Evolutionary conservation across 1,284 basidiomycete genomes (phyloP), one percentile per base, ranked within the genome.

Genomic region (Microbotryomycetes sp.): DNA sequence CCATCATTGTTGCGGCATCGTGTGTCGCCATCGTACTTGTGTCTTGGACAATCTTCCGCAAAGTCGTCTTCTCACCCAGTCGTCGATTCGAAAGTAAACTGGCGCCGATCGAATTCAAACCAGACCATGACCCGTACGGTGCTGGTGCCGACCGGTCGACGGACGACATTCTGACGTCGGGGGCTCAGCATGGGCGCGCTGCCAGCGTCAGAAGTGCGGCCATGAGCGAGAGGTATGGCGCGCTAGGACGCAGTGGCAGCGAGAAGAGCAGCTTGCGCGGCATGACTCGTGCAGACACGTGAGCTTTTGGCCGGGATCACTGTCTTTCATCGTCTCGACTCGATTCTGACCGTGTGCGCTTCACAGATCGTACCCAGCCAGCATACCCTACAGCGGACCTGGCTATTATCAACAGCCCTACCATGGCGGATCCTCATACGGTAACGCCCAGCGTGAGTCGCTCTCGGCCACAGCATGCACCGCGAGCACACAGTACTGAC

Each of bases 31-130:
- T 58, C 6, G 51, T 63, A 30, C 62, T 55, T 25, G 65, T 63
- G 19, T 58, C 67, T 30, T 70, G 69, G 69, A 69, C 67, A 25
- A 55, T 59, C 52, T 48, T 68, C 32, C 63, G 66, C 49, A 67
- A 69, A 54, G 64, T 62, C 32, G 58, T 57, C 31, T 63, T 70
- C 65, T 60, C 58, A 30, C 65, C 69, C 22, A 65, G 63, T 22
- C 58, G 60, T 28, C 50, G 56, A 26, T 70, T 70, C 59, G 65
- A 70, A 19, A 54, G 58, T 45, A 63, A 62, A 46, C 67, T 70
- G 56, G 62, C 57, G 16, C 65, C 65, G 28, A 67, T 70, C 58
- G 67, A 65, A 42, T 70, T 60, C 23, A 30, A 29, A 12, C 42
- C 30, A 32, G 52, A 54, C 19, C 49, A 52, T 22, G 49, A 46